Evolutionary conservation across 257 asterid genomes (phyloP), one percentile per base, ranked within the genome.

Genomic region (Nicotiana undulata): DNA sequence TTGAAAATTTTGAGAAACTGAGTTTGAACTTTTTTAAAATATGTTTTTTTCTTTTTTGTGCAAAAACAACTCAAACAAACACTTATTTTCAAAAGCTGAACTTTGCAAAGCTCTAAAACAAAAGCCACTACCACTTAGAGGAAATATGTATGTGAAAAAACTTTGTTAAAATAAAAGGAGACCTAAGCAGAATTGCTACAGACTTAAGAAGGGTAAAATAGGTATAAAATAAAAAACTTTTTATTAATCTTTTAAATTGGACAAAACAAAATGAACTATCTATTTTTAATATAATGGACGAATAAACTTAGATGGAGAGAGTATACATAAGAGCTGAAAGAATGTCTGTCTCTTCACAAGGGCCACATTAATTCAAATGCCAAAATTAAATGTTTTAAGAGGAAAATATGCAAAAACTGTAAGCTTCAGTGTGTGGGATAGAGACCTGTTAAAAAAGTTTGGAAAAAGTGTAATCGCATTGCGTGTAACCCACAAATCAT

Each of bases 401-500:
- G 2, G 58, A 70, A 40, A 70, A 20, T n/a, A 9, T 18, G 2
- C n/a, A 44, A 40, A 60, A 5, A n/a, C 2, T 68, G 9, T n/a
- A 9, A 68, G 32, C 28, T 68, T 37, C 1, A 68, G 11, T 68
- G n/a, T 24, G 26, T 24, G 5, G 28, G 53, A 24, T n/a, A 2
- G 22, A 67, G 76, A 68, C 6, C 11, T 20, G 32, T 22, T 16
- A 11, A 68, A 68, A 40, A 70, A 34, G 58, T 83, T 83, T 58
- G 58, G 65, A 3, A 79, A 79, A 56, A 17, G 58, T 75, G 31
- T 20, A 81, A 85, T 85, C 89, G 88, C 80, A 84, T 83, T 87
- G 85, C 86, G 90, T 90, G 92, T 87, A 86, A 87, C 34, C 90
- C 93, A 91, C 92, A 86, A 88, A 84, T 77, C 86, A 80, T 79